Percentiles rank a stretch among this genome's conserved stretches.
phyloP scores from a whole-genome alignment of 768 basidiomycete genomes.

The Saitozyma sp. region DNA sequence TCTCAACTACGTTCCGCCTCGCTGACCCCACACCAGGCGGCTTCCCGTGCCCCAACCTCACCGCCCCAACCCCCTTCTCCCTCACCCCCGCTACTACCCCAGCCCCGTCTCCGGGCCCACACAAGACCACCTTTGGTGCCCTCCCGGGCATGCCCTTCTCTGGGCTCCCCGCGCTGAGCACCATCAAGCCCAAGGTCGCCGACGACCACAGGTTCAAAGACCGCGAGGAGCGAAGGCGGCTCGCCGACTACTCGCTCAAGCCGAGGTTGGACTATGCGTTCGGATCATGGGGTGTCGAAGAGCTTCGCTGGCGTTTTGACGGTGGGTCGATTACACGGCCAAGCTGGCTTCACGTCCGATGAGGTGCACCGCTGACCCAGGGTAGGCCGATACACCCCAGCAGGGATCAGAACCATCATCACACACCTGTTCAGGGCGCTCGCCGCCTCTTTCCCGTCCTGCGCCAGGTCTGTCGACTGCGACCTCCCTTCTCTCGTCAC shows the following conservation, averaged over 20 bases:
- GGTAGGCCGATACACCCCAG: slow-evolving; percentile 39
- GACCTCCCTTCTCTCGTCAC: slow-evolving; percentile 29
- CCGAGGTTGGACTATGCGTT: slow-evolving; percentile 46
- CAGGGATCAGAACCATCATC: slow-evolving; percentile 33
- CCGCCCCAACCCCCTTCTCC: slow-evolving; percentile 43
- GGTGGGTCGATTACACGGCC: slow-evolving; percentile 20
- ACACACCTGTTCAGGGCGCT: slow-evolving; percentile 31
- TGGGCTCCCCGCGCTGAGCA: slow-evolving; percentile 32
- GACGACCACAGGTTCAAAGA: slow-evolving; percentile 27
- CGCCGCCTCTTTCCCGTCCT: slow-evolving; percentile 28
- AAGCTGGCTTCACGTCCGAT: not conserved
- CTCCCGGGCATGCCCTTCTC: slow-evolving; percentile 9
- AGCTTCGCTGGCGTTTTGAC: slow-evolving; percentile 38
- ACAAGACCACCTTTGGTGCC: slow-evolving; percentile 16
- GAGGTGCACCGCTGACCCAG: too few relatives aligned
- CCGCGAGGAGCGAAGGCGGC: slow-evolving; percentile 27
- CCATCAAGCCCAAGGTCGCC: slow-evolving; percentile 34
- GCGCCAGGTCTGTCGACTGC: slow-evolving; percentile 15
- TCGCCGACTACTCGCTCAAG: slow-evolving; percentile 40
- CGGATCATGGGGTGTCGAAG: slow-evolving; percentile 35
- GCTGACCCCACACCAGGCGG: slow-evolving; percentile 23
- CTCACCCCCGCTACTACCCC: slow-evolving; percentile 44
- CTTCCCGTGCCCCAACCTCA: slow-evolving; percentile 46
- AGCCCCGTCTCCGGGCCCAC: slow-evolving; percentile 30
- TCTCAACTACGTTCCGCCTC: not conserved